Percentiles rank a stretch among this genome's conserved stretches.
phyloP scores from a whole-genome alignment of 2,329 filamentous ascomycete species.

The Ascocoryne sarcoides region DNA sequence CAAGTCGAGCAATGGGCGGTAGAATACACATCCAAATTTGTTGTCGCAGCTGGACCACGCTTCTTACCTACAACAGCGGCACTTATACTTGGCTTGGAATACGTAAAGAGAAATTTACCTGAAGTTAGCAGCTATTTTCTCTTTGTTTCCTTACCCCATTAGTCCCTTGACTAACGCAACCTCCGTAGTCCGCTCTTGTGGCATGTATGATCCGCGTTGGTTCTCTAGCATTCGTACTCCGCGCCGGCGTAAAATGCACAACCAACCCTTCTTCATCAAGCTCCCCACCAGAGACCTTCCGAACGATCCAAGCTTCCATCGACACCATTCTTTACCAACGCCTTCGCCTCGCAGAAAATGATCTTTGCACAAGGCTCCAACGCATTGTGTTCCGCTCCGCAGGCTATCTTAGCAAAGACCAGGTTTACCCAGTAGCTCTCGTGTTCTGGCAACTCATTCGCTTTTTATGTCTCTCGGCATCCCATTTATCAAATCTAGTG shows the following conservation, averaged over 20 bases:
- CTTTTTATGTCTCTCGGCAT: conserved; percentile 15
- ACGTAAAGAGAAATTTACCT: conserved; percentile 19
- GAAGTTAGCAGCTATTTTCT: conserved; percentile 8
- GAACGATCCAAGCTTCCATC: conserved; percentile 18
- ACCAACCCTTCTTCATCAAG: not conserved
- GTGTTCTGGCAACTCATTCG: conserved; percentile 21
- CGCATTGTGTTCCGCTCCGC: conserved; percentile 20
- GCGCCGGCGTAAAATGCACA: conserved; percentile 15
- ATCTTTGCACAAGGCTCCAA: conserved; percentile 19
- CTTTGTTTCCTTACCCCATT: not conserved
- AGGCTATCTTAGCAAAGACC: conserved; percentile 16
- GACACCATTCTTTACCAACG: conserved; percentile 23
- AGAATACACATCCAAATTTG: conserved; percentile 20
- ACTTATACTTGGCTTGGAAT: conserved; percentile 19
- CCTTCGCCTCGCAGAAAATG: conserved; percentile 16
- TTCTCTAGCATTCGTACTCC: conserved; percentile 19
- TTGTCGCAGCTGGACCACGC: conserved; percentile 16
- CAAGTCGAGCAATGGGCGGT: conserved; percentile 22
- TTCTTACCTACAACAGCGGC: conserved; percentile 19
- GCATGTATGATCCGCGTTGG: conserved; percentile 17
- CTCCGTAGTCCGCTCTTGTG: conserved; percentile 18
- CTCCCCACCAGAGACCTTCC: conserved; percentile 5
- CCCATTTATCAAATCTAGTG: conserved; percentile 15
- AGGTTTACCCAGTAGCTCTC: conserved; percentile 21
- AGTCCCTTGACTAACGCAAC: too few species aligned